Base-by-base conservation (phyloP, 2,329 filamentous ascomycete genomes). In the Aspergillus unguis region DNA sequence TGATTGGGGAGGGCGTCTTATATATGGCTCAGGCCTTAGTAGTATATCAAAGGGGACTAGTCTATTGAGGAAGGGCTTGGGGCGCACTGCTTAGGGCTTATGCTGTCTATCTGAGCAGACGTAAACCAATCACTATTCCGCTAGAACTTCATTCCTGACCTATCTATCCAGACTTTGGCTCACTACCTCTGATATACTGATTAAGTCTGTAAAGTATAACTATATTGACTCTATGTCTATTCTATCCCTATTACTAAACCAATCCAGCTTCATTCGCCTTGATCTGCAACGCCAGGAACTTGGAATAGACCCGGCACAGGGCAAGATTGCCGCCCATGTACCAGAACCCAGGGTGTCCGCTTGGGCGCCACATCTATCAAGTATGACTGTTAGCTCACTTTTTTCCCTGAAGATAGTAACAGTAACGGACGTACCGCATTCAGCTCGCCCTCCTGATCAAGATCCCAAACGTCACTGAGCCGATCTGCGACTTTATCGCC, bases 241-340 rank as follows among this genome's bases (percentile, higher is more conserved):
- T 6, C 35, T 5, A 2, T 6, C 35, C 11, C 26, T 43, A 52
- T 36, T 49, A 31, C 25, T 33, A 42, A 4, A 55, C 53, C 45
- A 78, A 53, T 0, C 75, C 75, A 46, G 65, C 65, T 55, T 77
- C 73, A 11, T 71, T 58, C 2, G 71, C 77, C 59, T 76, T 78
- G 48, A 80, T 80, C 59, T 79, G 76, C 53, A 81, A 61, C 1
- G 77, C 77, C 55, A 81, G 56, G 48, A 75, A 64, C 49, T 75
- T 78, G 0, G 84, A 86, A 58, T 77, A 86, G 40, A 82, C 82
- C 11, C 84, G 74, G 53, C 82, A 85, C 47, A 86, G 66, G 0
- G 82, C 83, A 35, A 87, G 62, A 56, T 85, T 87, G 1, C 85
- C 85, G 0, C 83, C 84, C 57, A 85, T 82, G 57, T 82, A 82